phyloP scores from a whole-genome alignment of 805 yeast species.

The Suhomyces sp. region DNA sequence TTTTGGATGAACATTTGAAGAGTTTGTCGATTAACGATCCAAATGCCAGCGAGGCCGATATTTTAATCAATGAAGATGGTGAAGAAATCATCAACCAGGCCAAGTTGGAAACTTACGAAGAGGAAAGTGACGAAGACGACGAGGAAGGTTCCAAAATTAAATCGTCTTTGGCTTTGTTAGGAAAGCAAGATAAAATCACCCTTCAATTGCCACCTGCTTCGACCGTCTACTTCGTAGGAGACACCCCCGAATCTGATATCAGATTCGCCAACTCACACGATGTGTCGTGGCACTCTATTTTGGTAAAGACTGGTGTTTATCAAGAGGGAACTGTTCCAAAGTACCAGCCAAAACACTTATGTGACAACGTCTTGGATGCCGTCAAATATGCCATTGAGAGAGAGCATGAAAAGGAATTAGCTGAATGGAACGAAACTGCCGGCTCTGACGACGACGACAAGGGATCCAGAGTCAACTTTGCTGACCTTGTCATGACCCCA shows the following conservation, averaged over 20 bases:
- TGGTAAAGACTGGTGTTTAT: slow-evolving; percentile 86
- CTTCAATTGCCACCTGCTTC: slow-evolving; percentile 77
- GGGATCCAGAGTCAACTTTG: slow-evolving; percentile 39
- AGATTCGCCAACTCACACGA: slow-evolving; percentile 86
- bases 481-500: slow-evolving; percentile 47
- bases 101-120: slow-evolving; percentile 36
- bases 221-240: slow-evolving; percentile 86
- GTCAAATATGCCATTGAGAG: slow-evolving; percentile 80
- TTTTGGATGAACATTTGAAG: slow-evolving; percentile 70
- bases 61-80: slow-evolving; percentile 42
- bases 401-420: slow-evolving; percentile 69
- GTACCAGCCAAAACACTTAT: slow-evolving; percentile 71
- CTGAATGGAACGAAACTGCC: slow-evolving; percentile 66
- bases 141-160: slow-evolving; percentile 5
- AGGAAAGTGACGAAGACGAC: slow-evolving; percentile 28
- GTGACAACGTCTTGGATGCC: slow-evolving; percentile 76
- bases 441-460: slow-evolving; percentile 26
- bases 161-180: slow-evolving; percentile 16
- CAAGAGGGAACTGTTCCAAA: slow-evolving; percentile 77
- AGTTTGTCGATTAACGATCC: slow-evolving; percentile 45
- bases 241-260: slow-evolving; percentile 85
- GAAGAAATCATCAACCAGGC: slow-evolving; percentile 44
- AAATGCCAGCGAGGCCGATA: slow-evolving; percentile 40
- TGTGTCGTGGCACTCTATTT: slow-evolving; percentile 77
- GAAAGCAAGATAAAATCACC: slow-evolving; percentile 36